phyloP scores from a whole-genome alignment of 2,329 filamentous ascomycete species.

The Pseudocercospora macadamiae region DNA sequence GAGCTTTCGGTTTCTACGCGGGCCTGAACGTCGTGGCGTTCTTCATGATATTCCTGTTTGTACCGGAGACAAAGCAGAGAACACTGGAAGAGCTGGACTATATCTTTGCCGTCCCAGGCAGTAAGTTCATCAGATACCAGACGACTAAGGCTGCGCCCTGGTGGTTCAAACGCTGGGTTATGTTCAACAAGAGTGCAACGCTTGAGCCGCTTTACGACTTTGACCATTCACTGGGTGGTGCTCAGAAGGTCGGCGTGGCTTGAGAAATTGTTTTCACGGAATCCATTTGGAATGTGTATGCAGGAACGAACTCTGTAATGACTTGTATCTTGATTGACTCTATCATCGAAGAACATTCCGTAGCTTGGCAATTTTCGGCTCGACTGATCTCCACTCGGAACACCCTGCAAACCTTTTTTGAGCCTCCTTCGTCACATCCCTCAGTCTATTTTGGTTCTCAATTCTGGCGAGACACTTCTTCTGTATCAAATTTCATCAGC shows the following conservation, averaged over 20 bases:
- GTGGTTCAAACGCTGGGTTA: constrained; percentile 45
- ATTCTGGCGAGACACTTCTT: no score
- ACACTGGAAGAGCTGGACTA: constrained; percentile 55
- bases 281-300: background rate
- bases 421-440: no score
- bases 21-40: constrained; percentile 59
- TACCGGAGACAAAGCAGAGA: constrained; percentile 55
- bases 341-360: background rate
- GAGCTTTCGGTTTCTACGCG: constrained; percentile 62
- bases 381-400: no score
- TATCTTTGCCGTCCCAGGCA: constrained; percentile 56
- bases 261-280: background rate
- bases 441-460: no score
- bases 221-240: constrained; percentile 17
- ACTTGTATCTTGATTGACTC: background rate
- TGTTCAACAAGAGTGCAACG: constrained; percentile 20
- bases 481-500: no score
- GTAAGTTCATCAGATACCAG: constrained; percentile 37
- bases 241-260: constrained; percentile 19
- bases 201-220: constrained; percentile 25
- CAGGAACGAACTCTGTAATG: background rate
- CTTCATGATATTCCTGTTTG: constrained; percentile 54
- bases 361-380: constrained; percentile 5
- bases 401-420: no score
- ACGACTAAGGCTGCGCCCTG: constrained; percentile 46